phyloP scores from a whole-genome alignment of 1,284 basidiomycete species.

The Cutaneotrichosporon spelunceum region DNA sequence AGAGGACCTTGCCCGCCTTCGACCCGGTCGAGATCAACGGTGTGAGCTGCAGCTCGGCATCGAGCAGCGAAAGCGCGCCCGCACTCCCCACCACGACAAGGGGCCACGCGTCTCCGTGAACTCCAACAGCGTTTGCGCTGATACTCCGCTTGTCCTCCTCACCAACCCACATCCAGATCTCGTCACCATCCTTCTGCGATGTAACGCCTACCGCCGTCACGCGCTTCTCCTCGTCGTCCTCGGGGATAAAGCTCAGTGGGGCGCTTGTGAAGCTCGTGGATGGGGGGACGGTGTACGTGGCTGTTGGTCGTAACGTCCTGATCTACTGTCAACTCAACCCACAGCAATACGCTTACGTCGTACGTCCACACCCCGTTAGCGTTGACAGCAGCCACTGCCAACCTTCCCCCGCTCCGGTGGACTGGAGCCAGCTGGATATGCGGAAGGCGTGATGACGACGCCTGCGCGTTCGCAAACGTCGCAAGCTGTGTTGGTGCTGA shows the following conservation, averaged over 20 bases:
- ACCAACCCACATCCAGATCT: constrained; percentile 45
- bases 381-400: constrained; percentile 48
- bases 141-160: constrained; percentile 37
- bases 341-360: constrained; percentile 39
- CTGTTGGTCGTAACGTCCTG: constrained; percentile 43
- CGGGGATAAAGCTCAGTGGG: constrained; percentile 38
- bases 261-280: constrained; percentile 41
- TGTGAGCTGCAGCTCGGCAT: constrained; percentile 11
- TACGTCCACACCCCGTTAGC: constrained; percentile 52
- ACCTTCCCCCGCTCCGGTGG: constrained; percentile 31
- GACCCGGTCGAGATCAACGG: constrained; percentile 2
- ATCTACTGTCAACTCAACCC: constrained; percentile 30
- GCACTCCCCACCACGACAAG: constrained; percentile 17
- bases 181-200: constrained; percentile 28
- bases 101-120: constrained; percentile 19
- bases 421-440: constrained; percentile 45
- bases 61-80: constrained; percentile 11
- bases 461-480: constrained; percentile 40
- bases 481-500: constrained; percentile 42
- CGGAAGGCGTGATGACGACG: constrained; percentile 39
- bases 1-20: constrained; percentile 16
- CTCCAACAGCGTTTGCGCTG: constrained; percentile 10
- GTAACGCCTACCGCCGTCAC: constrained; percentile 38
- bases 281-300: constrained; percentile 49
- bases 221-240: constrained; percentile 20